These are phyloP conservation scores for Salix caprea DNA, from an alignment of 345 rosid species.

Conservation along the genomic window DNA sequence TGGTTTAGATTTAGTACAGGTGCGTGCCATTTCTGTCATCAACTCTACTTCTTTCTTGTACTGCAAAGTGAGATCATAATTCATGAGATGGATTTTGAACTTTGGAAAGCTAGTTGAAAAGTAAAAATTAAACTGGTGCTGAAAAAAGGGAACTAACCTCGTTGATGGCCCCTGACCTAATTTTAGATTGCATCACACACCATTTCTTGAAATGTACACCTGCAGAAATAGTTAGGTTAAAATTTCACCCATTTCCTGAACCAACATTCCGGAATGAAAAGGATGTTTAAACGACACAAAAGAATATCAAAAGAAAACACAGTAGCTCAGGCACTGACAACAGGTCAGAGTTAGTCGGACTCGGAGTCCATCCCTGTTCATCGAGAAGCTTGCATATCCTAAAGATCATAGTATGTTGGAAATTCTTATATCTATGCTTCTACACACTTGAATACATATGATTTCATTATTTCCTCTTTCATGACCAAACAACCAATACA, in stretches of 20 bases:
- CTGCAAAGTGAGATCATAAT: constrained; percentile 26
- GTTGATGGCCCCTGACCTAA: constrained; percentile 69
- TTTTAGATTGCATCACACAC: constrained; percentile 97
- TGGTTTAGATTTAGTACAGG: constrained; percentile 41
- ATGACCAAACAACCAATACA: not conserved
- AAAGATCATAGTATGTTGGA: too few relatives aligned
- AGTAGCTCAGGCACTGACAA: too few relatives aligned
- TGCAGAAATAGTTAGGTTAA: constrained; percentile 15
- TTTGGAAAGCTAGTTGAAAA: not conserved
- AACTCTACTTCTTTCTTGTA: constrained; percentile 84
- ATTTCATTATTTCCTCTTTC: too few relatives aligned
- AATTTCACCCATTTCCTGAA: not conserved
- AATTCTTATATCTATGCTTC: too few relatives aligned
- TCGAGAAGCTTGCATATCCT: too few relatives aligned
- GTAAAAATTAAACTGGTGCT: not conserved
- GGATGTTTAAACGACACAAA: too few relatives aligned
- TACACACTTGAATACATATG: too few relatives aligned
- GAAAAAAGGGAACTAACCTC: constrained; percentile 51
- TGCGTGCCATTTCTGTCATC: constrained; percentile 56
- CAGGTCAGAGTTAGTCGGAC: too few relatives aligned
- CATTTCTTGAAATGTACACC: constrained; percentile 98
- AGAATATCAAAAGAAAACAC: too few relatives aligned
- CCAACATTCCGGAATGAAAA: not conserved
- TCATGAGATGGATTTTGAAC: not conserved
- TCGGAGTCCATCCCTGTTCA: too few relatives aligned